A percentile compares a stretch with the other conserved stretches of the same genome.
phyloP scores from a whole-genome alignment of 768 basidiomycete genomes.

The Scleroderma bovista region DNA sequence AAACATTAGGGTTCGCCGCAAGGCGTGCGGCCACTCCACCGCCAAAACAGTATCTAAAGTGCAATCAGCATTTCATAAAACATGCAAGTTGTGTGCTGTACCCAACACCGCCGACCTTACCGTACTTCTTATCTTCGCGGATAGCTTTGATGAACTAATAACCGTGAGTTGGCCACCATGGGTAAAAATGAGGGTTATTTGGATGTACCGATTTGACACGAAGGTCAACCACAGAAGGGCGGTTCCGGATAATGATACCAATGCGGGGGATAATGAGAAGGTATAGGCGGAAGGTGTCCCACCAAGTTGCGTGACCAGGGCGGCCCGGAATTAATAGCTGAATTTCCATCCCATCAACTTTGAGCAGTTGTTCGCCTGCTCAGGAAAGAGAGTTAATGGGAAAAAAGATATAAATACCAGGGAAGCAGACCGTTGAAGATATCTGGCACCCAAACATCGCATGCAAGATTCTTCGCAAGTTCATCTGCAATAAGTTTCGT shows the following conservation, averaged over 20 bases:
- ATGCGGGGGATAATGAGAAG: constrained; percentile 16
- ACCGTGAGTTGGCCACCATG: neutral
- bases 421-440: constrained; percentile 44
- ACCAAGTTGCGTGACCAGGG: constrained; percentile 18
- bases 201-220: constrained; percentile 20
- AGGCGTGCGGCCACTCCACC: constrained; percentile 26
- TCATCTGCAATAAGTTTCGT: constrained; percentile 54
- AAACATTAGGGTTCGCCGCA: constrained; percentile 20
- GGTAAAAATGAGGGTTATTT: neutral
- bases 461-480: constrained; percentile 40
- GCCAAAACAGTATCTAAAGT: constrained; percentile 35
- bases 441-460: constrained; percentile 64
- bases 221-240: constrained; percentile 24
- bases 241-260: constrained; percentile 13
- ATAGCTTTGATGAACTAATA: constrained; percentile 33
- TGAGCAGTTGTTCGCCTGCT: constrained; percentile 26
- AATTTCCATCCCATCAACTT: constrained; percentile 21
- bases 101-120: constrained; percentile 39
- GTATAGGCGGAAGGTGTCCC: constrained; percentile 14
- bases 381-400: neutral
- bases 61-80: neutral
- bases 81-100: constrained; percentile 8
- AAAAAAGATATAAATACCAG: neutral
- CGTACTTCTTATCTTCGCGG: constrained; percentile 34
- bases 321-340: constrained; percentile 24